These are phyloP conservation scores for Endoconidiophora laricicola DNA, from an alignment of 2,329 filamentous ascomycete genomes.

Conservation along the genomic window DNA sequence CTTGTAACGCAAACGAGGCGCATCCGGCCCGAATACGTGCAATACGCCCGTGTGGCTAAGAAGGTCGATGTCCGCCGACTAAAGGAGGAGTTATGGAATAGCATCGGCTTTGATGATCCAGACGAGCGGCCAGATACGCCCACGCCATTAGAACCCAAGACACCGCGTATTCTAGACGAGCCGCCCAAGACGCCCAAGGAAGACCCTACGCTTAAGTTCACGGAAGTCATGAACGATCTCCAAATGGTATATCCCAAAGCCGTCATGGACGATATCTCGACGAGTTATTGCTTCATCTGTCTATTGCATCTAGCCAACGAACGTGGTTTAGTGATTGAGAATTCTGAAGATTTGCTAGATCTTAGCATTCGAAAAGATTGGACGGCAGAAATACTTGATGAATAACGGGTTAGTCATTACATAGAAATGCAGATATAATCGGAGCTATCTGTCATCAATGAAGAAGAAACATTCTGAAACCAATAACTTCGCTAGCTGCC, in stretches of 20 bases:
- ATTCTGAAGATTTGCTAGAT: constrained; percentile 40
- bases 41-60: constrained; percentile 53
- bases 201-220: constrained; percentile 62
- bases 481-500: constrained; percentile 15
- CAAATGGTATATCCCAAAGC: constrained; percentile 73
- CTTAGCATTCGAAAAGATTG: constrained; percentile 46
- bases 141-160: constrained; percentile 16
- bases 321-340: constrained; percentile 66
- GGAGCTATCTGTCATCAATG: no score
- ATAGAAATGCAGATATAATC: no score
- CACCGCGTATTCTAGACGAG: constrained; percentile 13
- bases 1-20: constrained; percentile 48
- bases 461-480: no score
- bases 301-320: constrained; percentile 84
- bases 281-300: constrained; percentile 84
- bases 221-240: constrained; percentile 75
- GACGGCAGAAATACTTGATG: constrained; percentile 38
- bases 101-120: constrained; percentile 37
- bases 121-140: constrained; percentile 17
- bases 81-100: constrained; percentile 56
- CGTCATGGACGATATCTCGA: constrained; percentile 86
- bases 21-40: constrained; percentile 50
- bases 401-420: constrained; percentile 33
- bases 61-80: constrained; percentile 53
- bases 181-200: constrained; percentile 2